These are phyloP conservation scores for Phaseolus coccineus DNA, from an alignment of 331 rosid genomes.

Conservation along the genomic window DNA sequence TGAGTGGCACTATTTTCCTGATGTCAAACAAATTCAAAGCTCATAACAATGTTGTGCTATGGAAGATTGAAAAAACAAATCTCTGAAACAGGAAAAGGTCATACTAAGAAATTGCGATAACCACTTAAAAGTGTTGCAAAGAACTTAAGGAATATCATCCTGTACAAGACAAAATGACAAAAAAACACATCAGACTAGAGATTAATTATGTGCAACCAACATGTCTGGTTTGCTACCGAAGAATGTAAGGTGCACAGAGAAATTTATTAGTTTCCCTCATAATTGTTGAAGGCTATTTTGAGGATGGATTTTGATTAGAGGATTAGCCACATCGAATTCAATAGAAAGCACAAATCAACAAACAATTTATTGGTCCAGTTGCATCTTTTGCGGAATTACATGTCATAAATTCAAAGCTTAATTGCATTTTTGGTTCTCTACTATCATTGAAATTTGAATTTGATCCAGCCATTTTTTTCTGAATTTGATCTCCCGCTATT, in stretches of 20 bases:
- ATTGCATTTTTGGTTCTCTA: background rate
- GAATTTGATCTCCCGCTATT: background rate
- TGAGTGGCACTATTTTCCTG: constrained; percentile 86
- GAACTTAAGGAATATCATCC: constrained; percentile 93
- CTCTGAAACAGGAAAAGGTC: constrained; percentile 42
- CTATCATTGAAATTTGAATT: background rate
- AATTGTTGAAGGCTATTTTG: constrained; percentile 38
- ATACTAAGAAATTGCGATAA: constrained; percentile 94
- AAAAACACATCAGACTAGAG: constrained; percentile 38
- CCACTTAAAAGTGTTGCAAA: constrained; percentile 96
- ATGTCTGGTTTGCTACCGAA: constrained; percentile 14
- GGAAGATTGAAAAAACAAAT: constrained; percentile 34
- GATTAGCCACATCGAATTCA: constrained; percentile 25
- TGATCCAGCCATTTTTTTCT: background rate
- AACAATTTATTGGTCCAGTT: constrained; percentile 27
- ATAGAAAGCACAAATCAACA: constrained; percentile 27
- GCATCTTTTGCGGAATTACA: constrained; percentile 6
- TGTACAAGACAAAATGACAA: constrained; percentile 55
- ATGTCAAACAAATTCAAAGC: constrained; percentile 46
- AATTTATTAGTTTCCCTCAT: background rate
- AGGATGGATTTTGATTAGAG: constrained; percentile 29
- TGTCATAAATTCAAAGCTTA: constrained; percentile 15
- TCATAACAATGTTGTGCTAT: constrained; percentile 34
- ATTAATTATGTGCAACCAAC: constrained; percentile 25
- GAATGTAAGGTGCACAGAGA: constrained; percentile 24